Evolutionary conservation across 352 stramenopile genomes (phyloP), one percentile per base, ranked within the genome.

Genomic region (Aphanomyces cochlioides): DNA sequence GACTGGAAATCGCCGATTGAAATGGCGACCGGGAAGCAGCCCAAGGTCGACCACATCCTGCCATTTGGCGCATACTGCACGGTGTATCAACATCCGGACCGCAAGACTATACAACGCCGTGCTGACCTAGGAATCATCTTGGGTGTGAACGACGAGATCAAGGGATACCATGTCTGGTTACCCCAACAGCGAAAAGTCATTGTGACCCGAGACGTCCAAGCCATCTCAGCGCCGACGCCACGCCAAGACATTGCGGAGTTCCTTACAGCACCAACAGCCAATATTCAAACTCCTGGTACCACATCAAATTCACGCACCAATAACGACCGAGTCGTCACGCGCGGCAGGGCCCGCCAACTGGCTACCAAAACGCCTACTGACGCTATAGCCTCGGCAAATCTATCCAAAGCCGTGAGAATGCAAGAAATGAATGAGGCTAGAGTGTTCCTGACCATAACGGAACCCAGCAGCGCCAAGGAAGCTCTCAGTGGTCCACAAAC

Each of bases 151-250:
- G 39, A 39, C 5, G 57, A 66, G 39, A 48, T 37, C 8, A 66
- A 66, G 13, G 57, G 21, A 37, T 66, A 53, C 37, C 7, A 66
- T 40, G 37, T 66, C 1, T 66, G 57, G 57, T 15, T 66, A 2
- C 37, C 39, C 17, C 4, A 66, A 15, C 57, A 47, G 5, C 3
- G 38, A 13, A 19, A 41, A 39, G 13, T 66, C 57, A 28, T 50
- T 3, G n/a, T 12, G 28, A 47, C 57, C 1, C 28, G 57, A 21
- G 2, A 66, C 37, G 37, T 66, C 10, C 57, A 50, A 41, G 53
- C 47, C 57, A 36, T 66, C 4, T 2, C 21, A 1, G 8, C 37
- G 3, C 57, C 37, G 28, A 7, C 48, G 17, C 48, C 48, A 6
- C 48, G 48, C 7, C 6, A n/a, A 15, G 48, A 57, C 17, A 57